Base-by-base conservation (phyloP, 2,329 filamentous ascomycete genomes). In the Venturia nashicola region DNA sequence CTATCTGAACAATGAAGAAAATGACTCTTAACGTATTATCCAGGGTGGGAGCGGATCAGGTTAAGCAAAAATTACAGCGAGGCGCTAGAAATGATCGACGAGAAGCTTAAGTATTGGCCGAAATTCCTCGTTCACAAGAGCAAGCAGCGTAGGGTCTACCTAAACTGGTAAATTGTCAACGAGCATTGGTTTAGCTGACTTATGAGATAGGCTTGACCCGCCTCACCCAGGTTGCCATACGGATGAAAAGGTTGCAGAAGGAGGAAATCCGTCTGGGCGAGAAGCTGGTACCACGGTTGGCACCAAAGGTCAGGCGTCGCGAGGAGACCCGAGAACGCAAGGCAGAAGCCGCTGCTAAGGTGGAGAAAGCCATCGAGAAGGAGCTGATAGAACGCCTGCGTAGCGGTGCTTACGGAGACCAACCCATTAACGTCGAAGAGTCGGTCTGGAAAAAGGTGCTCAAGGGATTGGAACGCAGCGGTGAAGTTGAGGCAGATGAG, bases 391-490 rank as follows among this genome's bases (percentile, higher is more conserved):
- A 97, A 77, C 82, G 94, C 69, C 78, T 99, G 75, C 83, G 92
- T 68, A 92, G 91, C 72, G 94, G 94, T 57, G 92, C 92, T 3
- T 97, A 99, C 76, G 94, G 94, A 63, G 92, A 97, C 70, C 86
- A 90, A 73, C 94, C 94, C 51, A 81, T 99, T 68, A 99, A 99
- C 73, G 92, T 96, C 61, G 94, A 95, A 75, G 91, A 97, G 75
- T 83, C 84, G 16, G 91, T 99, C 66, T 99, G 94, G 94, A 95
- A 95, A 83, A 96, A 92, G 83, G 94, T 99, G 8, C 85, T 99
- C 69, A 86, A 87, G 66, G 91, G 91, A 3, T 82, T 99, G 76
- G 94, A 99, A 82, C 84, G 89, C 69, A 88, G 88, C 70, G 92
- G 93, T 65, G 86, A 95, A 71, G 93, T 88, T 55, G 81, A 84